Percentiles rank a stretch among this genome's conserved stretches.
phyloP scores from a whole-genome alignment of 2,329 filamentous ascomycete species.

The Amauroascus niger region DNA sequence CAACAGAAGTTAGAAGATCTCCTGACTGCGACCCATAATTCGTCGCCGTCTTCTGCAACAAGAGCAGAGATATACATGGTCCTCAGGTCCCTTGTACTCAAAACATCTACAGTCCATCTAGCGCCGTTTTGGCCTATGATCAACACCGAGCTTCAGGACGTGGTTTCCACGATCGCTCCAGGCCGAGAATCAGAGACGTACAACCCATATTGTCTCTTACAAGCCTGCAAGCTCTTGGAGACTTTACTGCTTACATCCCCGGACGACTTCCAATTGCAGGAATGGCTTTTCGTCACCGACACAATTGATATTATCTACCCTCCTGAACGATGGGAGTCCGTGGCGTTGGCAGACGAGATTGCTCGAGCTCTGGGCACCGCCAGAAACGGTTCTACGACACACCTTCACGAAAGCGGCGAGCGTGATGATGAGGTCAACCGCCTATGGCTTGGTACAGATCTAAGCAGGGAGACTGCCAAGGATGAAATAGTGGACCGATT shows the following conservation, averaged over 20 bases:
- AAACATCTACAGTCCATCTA: constrained; percentile 67
- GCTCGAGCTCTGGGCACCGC: constrained; percentile 60
- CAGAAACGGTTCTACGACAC: constrained; percentile 12
- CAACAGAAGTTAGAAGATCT: constrained; percentile 81
- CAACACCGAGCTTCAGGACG: constrained; percentile 73
- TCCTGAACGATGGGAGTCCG: constrained; percentile 55
- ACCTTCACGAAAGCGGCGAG: constrained; percentile 19
- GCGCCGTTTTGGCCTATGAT: constrained; percentile 83
- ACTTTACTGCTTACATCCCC: constrained; percentile 75
- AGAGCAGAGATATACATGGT: constrained; percentile 85
- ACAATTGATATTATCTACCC: constrained; percentile 93
- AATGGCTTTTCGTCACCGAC: constrained; percentile 96
- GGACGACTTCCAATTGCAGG: constrained; percentile 95
- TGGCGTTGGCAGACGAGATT: constrained; percentile 74
- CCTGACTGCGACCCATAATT: constrained; percentile 69
- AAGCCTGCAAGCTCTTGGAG: constrained; percentile 90
- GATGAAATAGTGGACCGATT: constrained; percentile 63
- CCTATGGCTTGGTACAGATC: constrained; percentile 37
- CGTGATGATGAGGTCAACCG: constrained; percentile 28
- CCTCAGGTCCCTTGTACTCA: constrained; percentile 68
- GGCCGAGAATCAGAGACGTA: constrained; percentile 65
- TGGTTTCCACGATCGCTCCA: constrained; percentile 63
- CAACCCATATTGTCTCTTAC: constrained; percentile 65
- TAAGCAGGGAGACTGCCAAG: constrained; percentile 45
- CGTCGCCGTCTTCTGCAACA: constrained; percentile 83